Base-by-base conservation (phyloP, 2,329 filamentous ascomycete species). In the Claviceps fusiformis region DNA sequence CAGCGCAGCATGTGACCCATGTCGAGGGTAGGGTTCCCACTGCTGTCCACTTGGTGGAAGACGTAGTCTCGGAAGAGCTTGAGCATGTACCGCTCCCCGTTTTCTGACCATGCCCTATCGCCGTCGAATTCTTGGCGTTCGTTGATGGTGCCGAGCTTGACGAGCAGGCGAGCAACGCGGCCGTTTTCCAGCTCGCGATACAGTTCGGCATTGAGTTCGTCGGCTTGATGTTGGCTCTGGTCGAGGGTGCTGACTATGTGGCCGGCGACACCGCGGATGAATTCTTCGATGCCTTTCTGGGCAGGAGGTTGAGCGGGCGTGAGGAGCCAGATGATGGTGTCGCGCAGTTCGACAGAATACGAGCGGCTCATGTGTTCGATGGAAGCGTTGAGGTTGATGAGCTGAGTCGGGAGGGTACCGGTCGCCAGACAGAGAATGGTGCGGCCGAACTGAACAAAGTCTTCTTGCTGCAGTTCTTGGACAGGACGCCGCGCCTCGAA, bases 51-150 rank as follows among this genome's bases (percentile, higher is more conserved):
- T 65, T 95, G 91, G 68, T 98, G 93, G 71, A 97, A 98, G 45
- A 96, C 89, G 63, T 95, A 97, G 70, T 98, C 93, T 52, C 93
- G 82, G 75, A 97, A 97, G 9, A 98, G 79, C 71, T 95, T 96
- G 60, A 98, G 76, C 66, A 89, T 87, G 68, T 95, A 97, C 33
- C 91, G 82, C 63, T 95, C 89, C 31, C 92, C 92, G 50, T 87
- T 93, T 68, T 97, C 92, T 5, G 89, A 88, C 92, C 93, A 98
- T 51, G 81, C 76, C 0, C 78, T 74, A 58, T 91, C 86, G 45
- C 83, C 82, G 54, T 89, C 87, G 58, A 87, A 86, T 65, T 97
- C 92, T 1, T 86, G 88, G 11, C 93, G 83, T 69, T 98, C 93
- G 64, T 93, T 93, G 66, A 98, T 83, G 56, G 87, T 80, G 58